Percentiles rank a stretch among this genome's conserved stretches.
Evolutionary conservation across 2,329 filamentous ascomycete species (phyloP).

Genomic region (Akanthomyces uredinophilus): DNA sequence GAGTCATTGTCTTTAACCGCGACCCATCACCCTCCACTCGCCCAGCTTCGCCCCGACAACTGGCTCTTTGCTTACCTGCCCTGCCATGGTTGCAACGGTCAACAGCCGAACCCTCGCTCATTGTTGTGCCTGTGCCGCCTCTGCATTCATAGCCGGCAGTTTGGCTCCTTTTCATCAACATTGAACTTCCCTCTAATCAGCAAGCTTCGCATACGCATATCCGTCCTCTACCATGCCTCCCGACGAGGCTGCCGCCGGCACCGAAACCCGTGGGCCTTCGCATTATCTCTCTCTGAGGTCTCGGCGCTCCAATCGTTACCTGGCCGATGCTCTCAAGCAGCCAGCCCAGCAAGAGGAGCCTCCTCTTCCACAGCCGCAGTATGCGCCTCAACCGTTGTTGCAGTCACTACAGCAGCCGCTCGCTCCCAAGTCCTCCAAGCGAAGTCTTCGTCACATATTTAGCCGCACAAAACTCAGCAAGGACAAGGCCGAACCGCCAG

Average conservation of each 20-base stretch:
- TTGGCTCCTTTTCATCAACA: constrained; percentile 4
- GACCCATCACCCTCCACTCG: constrained; percentile 2
- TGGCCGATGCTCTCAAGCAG: constrained; percentile 6
- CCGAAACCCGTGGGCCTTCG: constrained; percentile 7
- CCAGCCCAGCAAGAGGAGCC: not conserved
- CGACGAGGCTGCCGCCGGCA: constrained; percentile 4
- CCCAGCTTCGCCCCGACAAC: not conserved
- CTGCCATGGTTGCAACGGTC: constrained; percentile 8
- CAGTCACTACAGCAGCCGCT: not conserved
- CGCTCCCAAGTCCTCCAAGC: constrained; percentile 1
- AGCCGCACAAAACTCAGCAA: constrained; percentile 15
- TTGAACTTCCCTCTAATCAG: not conserved
- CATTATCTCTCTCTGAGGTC: constrained; percentile 14
- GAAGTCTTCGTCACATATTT: constrained; percentile 14
- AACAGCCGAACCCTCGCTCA: constrained; percentile 6
- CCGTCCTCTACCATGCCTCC: constrained; percentile 3
- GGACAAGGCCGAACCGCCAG: not conserved
- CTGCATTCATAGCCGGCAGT: not conserved
- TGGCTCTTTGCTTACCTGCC: constrained; percentile 6
- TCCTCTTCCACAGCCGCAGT: not conserved
- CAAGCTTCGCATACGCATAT: not conserved
- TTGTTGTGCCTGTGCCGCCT: constrained; percentile 3
- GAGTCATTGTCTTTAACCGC: constrained; percentile 12
- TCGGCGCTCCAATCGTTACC: constrained; percentile 5
- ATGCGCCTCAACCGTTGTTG: not conserved